phyloP scores from a whole-genome alignment of 2,329 filamentous ascomycete species.

The Calycina herbarum region DNA sequence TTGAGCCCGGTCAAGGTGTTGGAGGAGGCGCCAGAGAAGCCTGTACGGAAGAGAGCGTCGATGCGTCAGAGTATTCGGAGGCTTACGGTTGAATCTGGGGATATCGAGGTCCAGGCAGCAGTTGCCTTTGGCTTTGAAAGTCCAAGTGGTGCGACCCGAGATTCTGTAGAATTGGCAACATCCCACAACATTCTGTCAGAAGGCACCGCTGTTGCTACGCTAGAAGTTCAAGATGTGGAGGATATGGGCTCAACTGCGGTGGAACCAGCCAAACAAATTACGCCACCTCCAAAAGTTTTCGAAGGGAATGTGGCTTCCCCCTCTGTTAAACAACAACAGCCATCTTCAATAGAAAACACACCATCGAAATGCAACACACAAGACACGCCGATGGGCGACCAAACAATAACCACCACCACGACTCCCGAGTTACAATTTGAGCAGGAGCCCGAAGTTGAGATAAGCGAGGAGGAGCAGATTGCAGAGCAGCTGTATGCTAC shows the following conservation, averaged over 20 bases:
- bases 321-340: no score
- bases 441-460: background rate
- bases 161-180: background rate
- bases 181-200: background rate
- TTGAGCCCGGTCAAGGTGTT: constrained; percentile 15
- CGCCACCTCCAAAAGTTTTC: no score
- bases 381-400: background rate
- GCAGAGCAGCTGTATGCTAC: constrained; percentile 7
- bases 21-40: constrained; percentile 11
- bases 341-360: no score
- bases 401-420: background rate
- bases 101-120: constrained; percentile 9
- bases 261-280: no score
- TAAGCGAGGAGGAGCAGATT: constrained; percentile 6
- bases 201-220: background rate
- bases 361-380: background rate
- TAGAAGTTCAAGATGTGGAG: no score
- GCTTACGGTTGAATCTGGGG: constrained; percentile 12
- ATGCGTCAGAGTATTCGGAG: constrained; percentile 27
- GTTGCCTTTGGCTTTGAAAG: constrained; percentile 4
- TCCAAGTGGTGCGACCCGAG: background rate
- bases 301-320: no score
- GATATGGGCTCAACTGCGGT: no score
- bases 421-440: background rate
- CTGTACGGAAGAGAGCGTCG: constrained; percentile 27